Evolutionary conservation across 805 yeast species (phyloP), one percentile per base, ranked within the genome.

Genomic region (Candida insectalens): DNA sequence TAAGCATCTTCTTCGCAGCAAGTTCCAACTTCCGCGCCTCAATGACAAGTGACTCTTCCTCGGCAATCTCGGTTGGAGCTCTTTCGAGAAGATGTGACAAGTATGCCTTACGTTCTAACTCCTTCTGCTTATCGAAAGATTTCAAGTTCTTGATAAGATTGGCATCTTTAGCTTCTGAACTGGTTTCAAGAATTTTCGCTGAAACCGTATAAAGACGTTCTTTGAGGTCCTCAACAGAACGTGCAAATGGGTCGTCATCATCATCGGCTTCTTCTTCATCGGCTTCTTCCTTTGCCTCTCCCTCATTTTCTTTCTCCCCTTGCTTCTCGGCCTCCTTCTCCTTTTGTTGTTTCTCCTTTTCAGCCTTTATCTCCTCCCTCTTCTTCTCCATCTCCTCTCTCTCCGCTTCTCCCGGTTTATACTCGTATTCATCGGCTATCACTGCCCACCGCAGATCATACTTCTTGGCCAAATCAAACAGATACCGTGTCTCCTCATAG

Each of bases 31-130:
- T 77, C 32, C 94, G 72, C 3, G 96, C 94, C 53, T 92, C 98
- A 20, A 89, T 77, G 8, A 92, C 83, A 32, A 92, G 63, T 0
- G 95, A 85, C 54, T 92, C 97, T 52, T 92, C 99, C 60, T 92
- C 98, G 1, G 97, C 97, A 29, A 92, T 83, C 53, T 92, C 98
- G 0, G 96, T 94, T 1, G 98, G 96, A 3, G 89, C 76, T 44
- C 99, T 65, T 25, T 76, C 75, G 28, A 89, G 64, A 25, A 92
- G 61, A 40, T 83, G 73, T 45, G 77, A 78, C 30, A 92, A 59
- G 50, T 89, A 89, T 33, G 71, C 71, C 46, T 92, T 92, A 40
- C 98, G 71, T 45, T 78, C 84, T 15, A 69, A 39, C 53, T 92
- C 98, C 43, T 73, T 76, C 5, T 69, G 67, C 45, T 76, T 78